Conservation (phyloP, 768 basidiomycete species). For the Leccinum longicurvipes region DNA sequence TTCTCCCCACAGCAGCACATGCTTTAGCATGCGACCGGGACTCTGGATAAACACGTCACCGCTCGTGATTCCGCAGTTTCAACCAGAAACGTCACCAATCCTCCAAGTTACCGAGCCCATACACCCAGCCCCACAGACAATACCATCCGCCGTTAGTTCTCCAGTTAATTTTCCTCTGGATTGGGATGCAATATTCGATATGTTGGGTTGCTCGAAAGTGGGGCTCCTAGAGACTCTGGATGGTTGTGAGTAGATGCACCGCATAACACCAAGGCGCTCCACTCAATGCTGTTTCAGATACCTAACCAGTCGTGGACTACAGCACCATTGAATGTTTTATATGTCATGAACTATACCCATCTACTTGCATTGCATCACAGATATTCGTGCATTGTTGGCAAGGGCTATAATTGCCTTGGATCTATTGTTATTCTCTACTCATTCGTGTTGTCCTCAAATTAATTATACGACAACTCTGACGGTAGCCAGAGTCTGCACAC, state of each 20-base stretch:
- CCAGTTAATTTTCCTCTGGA: constrained; percentile 23
- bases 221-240: neutral
- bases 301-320: neutral
- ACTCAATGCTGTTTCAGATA: constrained; percentile 6
- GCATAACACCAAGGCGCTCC: neutral
- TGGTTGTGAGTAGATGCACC: constrained; percentile 12
- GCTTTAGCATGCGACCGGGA: constrained; percentile 5
- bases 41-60: constrained; percentile 21
- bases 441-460: neutral
- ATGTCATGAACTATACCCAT: constrained; percentile 2
- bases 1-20: constrained; percentile 11
- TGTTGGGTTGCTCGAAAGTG: constrained; percentile 16
- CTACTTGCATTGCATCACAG: constrained; percentile 1
- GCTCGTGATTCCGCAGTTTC: constrained; percentile 3
- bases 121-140: neutral
- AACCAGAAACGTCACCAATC: constrained; percentile 3
- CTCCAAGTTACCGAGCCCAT: neutral
- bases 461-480: neutral
- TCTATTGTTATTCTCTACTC: neutral
- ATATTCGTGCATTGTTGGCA: constrained; percentile 1
- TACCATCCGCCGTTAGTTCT: constrained; percentile 6
- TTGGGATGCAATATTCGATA: constrained; percentile 33
- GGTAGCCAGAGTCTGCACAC: neutral
- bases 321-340: neutral
- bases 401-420: neutral